Evolutionary conservation across 352 stramenopile genomes (phyloP).

Genomic region (Phytopythium chamaehyphon): DNA sequence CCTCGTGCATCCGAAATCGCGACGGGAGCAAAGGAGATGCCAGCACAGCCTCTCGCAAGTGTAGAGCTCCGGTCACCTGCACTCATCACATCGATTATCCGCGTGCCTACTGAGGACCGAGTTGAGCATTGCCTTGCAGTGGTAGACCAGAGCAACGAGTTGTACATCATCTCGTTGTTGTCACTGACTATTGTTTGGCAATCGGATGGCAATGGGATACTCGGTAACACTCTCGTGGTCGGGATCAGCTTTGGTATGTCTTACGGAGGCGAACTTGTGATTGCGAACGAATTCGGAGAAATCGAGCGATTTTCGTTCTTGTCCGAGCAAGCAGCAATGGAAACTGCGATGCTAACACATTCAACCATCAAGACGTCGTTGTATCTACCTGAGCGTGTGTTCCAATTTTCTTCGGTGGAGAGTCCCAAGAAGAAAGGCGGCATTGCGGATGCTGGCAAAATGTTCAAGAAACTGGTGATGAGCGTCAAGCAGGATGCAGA

Average conservation of each 20-base stretch:
- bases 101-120: constrained; percentile 44
- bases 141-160: constrained; percentile 57
- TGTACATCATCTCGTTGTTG: constrained; percentile 64
- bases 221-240: constrained; percentile 38
- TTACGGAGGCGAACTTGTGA: constrained; percentile 47
- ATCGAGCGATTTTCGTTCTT: constrained; percentile 66
- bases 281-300: constrained; percentile 62
- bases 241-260: constrained; percentile 39
- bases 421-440: constrained; percentile 56
- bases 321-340: constrained; percentile 37
- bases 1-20: constrained; percentile 61
- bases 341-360: constrained; percentile 56
- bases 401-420: constrained; percentile 15
- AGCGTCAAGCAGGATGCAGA: constrained; percentile 60
- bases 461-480: constrained; percentile 76
- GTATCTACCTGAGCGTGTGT: constrained; percentile 29
- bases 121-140: constrained; percentile 64
- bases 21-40: constrained; percentile 38
- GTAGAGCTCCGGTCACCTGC: constrained; percentile 41
- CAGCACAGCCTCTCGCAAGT: constrained; percentile 41
- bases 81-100: constrained; percentile 44
- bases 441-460: constrained; percentile 42
- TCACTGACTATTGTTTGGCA: constrained; percentile 53
- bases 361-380: constrained; percentile 46
- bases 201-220: constrained; percentile 22